phyloP scores from a whole-genome alignment of 1,139 yeast species.

The Tardiomyces blankii region DNA sequence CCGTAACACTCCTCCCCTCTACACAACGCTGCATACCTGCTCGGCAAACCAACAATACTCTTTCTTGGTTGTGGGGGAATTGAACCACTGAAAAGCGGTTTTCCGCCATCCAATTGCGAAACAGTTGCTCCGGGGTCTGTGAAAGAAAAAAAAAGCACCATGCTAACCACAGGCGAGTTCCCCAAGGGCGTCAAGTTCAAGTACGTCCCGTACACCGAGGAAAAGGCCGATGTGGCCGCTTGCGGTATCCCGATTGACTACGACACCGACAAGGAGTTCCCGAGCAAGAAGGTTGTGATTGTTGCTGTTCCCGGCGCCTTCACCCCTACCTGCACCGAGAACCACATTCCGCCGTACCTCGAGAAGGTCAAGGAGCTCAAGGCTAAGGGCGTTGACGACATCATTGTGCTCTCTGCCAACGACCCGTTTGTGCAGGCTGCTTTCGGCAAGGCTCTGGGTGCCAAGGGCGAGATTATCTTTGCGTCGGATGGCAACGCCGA shows the following conservation, averaged over 20 bases:
- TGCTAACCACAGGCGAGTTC: constrained; percentile 20
- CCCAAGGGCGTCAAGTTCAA: constrained; percentile 44
- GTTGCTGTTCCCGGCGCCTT: constrained; percentile 89
- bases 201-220: constrained; percentile 47
- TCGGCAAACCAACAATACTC: too few species aligned
- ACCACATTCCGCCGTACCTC: constrained; percentile 71
- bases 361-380: constrained; percentile 35
- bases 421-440: constrained; percentile 72
- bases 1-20: too few species aligned
- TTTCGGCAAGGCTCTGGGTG: constrained; percentile 67
- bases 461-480: constrained; percentile 27
- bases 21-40: too few species aligned
- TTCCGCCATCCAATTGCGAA: too few species aligned
- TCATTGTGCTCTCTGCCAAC: constrained; percentile 66
- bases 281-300: constrained; percentile 48
- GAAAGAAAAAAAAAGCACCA: too few species aligned
- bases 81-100: too few species aligned
- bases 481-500: constrained; percentile 63
- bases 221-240: constrained; percentile 32
- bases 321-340: constrained; percentile 79
- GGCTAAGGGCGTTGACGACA: constrained; percentile 58
- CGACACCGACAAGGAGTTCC: constrained; percentile 38
- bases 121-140: too few species aligned
- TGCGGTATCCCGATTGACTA: constrained; percentile 45
- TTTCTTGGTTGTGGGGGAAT: too few species aligned